phyloP scores from a whole-genome alignment of 805 yeast species.

The Candida suzukii region DNA sequence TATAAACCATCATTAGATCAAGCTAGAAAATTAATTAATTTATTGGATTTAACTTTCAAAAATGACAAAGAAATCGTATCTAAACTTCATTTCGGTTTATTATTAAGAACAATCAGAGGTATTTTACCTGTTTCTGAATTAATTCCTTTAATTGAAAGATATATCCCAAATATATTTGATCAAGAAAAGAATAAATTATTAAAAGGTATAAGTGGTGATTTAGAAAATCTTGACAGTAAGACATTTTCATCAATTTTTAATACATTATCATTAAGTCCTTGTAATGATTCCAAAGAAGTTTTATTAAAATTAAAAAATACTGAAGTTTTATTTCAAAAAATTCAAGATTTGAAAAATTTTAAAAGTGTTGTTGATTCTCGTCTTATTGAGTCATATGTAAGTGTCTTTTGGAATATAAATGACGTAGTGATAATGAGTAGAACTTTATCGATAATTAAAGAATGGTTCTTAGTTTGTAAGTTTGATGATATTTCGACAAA shows the following conservation, averaged over 20 bases:
- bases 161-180: background rate
- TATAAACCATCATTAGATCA: background rate
- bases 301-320: too few relatives aligned
- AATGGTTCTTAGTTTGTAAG: slow-evolving; percentile 21
- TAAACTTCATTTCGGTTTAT: background rate
- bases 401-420: slow-evolving; percentile 18
- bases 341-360: slow-evolving; percentile 12
- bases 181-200: background rate
- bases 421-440: slow-evolving; percentile 19
- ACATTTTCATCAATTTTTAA: background rate
- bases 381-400: slow-evolving; percentile 11
- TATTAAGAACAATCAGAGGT: background rate
- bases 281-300: too few relatives aligned
- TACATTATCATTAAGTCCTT: too few relatives aligned
- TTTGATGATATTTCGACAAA: slow-evolving; percentile 11
- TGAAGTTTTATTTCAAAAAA: slow-evolving; percentile 13
- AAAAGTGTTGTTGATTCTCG: slow-evolving; percentile 13
- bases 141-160: background rate
- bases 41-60: background rate
- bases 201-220: background rate
- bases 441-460: slow-evolving; percentile 16
- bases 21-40: background rate
- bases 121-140: background rate
- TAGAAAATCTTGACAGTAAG: too few relatives aligned
- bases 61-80: background rate